phyloP scores from a whole-genome alignment of 75 land plant species.

The Chamaecyparis obtusa region DNA sequence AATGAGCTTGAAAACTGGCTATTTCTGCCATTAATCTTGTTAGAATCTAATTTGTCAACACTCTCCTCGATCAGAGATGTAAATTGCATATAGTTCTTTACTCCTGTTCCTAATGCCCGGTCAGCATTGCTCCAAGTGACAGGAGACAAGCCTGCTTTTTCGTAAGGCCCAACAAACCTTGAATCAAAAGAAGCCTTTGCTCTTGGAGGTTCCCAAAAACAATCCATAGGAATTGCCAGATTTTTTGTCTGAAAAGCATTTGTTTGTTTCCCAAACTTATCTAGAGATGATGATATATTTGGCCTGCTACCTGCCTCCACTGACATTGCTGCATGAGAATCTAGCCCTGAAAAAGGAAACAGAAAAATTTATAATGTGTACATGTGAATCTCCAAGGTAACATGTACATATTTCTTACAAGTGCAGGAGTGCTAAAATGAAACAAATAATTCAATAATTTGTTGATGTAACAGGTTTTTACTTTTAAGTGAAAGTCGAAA shows the following conservation, averaged over 20 bases:
- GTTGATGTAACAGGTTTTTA: neutral
- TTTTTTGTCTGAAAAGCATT: constrained; percentile 3
- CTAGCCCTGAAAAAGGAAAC: constrained; percentile 7
- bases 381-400: neutral
- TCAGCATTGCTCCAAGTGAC: neutral
- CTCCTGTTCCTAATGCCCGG: neutral
- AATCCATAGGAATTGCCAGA: neutral
- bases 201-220: constrained; percentile 13
- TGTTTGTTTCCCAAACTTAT: constrained; percentile 10
- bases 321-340: neutral
- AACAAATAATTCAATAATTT: neutral
- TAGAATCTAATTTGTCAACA: constrained; percentile 10
- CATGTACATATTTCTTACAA: neutral
- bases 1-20: constrained; percentile 8
- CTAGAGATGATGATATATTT: constrained; percentile 6
- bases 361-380: neutral
- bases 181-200: neutral
- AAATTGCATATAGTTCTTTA: neutral
- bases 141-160: neutral
- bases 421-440: neutral
- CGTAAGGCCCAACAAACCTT: neutral
- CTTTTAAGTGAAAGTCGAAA: neutral
- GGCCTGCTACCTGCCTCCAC: constrained; percentile 8
- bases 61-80: neutral
- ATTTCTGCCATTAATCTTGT: constrained; percentile 1